Evolutionary conservation across 495 filamentous ascomycete genomes (phyloP).

Genomic region (Sabuloglossum arenarium): DNA sequence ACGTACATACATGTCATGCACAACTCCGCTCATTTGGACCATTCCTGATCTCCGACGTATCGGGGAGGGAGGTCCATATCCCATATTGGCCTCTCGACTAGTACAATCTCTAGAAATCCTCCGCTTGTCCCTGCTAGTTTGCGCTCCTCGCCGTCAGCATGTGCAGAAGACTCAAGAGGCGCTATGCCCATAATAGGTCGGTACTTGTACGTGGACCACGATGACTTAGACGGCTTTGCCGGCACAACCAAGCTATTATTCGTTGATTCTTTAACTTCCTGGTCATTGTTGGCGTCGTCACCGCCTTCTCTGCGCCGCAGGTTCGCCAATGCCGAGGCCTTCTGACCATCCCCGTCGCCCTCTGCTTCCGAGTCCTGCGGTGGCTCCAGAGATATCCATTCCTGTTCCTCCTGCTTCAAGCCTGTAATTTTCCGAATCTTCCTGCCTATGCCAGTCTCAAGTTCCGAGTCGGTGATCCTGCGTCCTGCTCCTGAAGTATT

Average conservation of each 20-base stretch:
- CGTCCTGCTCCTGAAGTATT: conserved; percentile 35
- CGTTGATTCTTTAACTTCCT: background rate
- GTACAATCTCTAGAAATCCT: conserved; percentile 29
- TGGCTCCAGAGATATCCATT: conserved; percentile 25
- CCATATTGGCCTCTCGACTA: conserved; percentile 74
- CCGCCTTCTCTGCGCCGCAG: background rate
- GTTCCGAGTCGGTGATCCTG: conserved; percentile 33
- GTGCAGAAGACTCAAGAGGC: conserved; percentile 28
- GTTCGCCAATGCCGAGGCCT: conserved; percentile 6
- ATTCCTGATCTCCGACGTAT: conserved; percentile 48
- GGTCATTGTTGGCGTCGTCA: background rate
- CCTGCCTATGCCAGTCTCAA: conserved; percentile 32
- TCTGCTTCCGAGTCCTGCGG: conserved; percentile 18
- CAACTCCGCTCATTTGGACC: conserved; percentile 14
- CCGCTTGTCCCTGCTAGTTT: conserved; percentile 8
- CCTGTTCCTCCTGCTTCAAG: conserved; percentile 19
- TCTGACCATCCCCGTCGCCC: conserved; percentile 24
- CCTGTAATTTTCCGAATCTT: conserved; percentile 32
- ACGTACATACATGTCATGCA: too few relatives aligned
- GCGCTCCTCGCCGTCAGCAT: conserved; percentile 10
- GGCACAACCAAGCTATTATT: conserved; percentile 1
- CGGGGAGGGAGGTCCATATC: conserved; percentile 61
- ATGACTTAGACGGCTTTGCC: too few relatives aligned
- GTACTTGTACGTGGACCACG: conserved; percentile 81
- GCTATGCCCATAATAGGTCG: conserved; percentile 78